Percentiles rank a stretch among this genome's conserved stretches.
Conservation (phyloP, 306 rosid genomes). For the Medicago truncatula region MtrunA17r5.0-ANR NC_053043.1:5322501-5323000, state of each 20-base stretch:
- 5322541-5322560: too few relatives aligned
- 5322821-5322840: background rate
- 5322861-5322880: constrained; percentile 17
- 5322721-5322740: background rate
- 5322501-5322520: too few relatives aligned
- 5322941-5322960: constrained; percentile 29
- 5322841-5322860: background rate
- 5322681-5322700: background rate
- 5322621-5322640: too few relatives aligned
- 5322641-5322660: too few relatives aligned
- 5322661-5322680: background rate
- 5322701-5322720: background rate
- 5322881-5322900: constrained; percentile 15
- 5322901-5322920: constrained; percentile 40
- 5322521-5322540: too few relatives aligned
- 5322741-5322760: constrained; percentile 8
- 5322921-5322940: background rate
- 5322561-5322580: too few relatives aligned
- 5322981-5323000: constrained; percentile 32
- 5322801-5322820: constrained; percentile 7
- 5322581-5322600: too few relatives aligned
- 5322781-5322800: constrained; percentile 13
- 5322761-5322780: background rate
- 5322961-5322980: constrained; percentile 24
- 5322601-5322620: too few relatives aligned